Percentiles rank a stretch among this genome's conserved stretches.
phyloP scores from a whole-genome alignment of 2,329 filamentous ascomycete species.

The Neofusicoccum umdonicola region DNA sequence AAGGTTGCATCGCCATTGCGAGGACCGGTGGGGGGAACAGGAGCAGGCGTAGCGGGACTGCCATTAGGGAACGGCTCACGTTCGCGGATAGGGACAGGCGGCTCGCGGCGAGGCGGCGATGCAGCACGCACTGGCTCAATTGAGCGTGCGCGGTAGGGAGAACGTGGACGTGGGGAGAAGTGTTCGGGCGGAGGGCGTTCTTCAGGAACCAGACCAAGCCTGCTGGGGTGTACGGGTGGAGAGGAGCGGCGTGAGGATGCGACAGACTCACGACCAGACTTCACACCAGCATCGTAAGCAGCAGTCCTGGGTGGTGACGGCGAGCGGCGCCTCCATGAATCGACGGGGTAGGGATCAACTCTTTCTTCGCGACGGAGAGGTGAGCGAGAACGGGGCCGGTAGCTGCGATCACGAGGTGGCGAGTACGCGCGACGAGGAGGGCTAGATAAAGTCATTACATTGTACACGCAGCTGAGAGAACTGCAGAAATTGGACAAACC shows the following conservation, averaged over 20 bases:
- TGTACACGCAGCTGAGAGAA: neutral
- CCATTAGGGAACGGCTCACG: conserved; percentile 23
- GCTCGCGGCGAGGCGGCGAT: neutral
- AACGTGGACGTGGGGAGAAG: conserved; percentile 31
- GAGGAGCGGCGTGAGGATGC: conserved; percentile 62
- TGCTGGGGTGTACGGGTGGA: conserved; percentile 57
- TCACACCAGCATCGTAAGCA: conserved; percentile 43
- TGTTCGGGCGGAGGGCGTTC: conserved; percentile 28
- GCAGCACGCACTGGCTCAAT: conserved; percentile 25
- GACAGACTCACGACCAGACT: conserved; percentile 54
- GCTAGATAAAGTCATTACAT: conserved; percentile 19
- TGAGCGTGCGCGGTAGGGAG: conserved; percentile 24
- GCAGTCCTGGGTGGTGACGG: conserved; percentile 46
- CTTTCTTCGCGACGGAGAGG: conserved; percentile 52
- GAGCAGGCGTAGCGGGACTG: conserved; percentile 21
- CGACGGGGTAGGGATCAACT: conserved; percentile 47
- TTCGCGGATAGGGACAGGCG: conserved; percentile 23
- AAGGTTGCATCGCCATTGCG: conserved; percentile 35
- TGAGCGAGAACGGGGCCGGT: conserved; percentile 53
- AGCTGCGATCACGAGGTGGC: conserved; percentile 40
- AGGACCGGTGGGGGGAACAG: conserved; percentile 35
- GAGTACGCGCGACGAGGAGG: conserved; percentile 42
- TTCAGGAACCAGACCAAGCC: conserved; percentile 40
- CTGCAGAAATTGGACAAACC: conserved; percentile 24
- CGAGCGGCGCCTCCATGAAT: conserved; percentile 55